Evolutionary conservation across 139 green algal genomes (phyloP).

Genomic region (Chlorella sp.): DNA sequence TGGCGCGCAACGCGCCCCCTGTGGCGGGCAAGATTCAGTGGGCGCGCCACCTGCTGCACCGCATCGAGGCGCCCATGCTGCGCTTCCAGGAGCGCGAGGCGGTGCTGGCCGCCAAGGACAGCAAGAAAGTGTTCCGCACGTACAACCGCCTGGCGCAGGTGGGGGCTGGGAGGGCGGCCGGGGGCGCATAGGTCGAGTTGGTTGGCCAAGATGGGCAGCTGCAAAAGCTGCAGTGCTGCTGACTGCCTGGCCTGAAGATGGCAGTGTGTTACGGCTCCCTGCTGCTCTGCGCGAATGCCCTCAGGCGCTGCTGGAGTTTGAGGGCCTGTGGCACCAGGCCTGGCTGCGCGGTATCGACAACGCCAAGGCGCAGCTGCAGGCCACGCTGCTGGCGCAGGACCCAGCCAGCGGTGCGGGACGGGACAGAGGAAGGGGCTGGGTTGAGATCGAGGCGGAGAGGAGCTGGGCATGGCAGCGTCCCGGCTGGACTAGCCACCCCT

Average conservation of each 20-base stretch:
- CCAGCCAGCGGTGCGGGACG: slow-evolving; percentile 63
- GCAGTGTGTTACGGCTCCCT: slow-evolving; percentile 37
- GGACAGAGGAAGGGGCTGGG: background rate
- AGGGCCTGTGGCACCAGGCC: slow-evolving; percentile 85
- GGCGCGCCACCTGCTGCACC: slow-evolving; percentile 87
- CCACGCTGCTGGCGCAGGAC: slow-evolving; percentile 86
- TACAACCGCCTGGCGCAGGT: slow-evolving; percentile 87
- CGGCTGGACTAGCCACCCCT: too few relatives aligned
- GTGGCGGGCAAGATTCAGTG: slow-evolving; percentile 92
- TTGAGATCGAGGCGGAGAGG: background rate
- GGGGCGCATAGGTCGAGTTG: too few relatives aligned
- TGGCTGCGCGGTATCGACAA: slow-evolving; percentile 68
- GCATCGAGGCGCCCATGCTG: slow-evolving; percentile 94
- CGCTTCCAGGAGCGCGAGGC: slow-evolving; percentile 79
- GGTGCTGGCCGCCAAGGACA: slow-evolving; percentile 90
- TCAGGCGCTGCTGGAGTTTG: slow-evolving; percentile 92
- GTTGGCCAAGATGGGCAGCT: background rate
- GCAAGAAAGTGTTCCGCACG: slow-evolving; percentile 84
- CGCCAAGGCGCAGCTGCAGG: slow-evolving; percentile 78
- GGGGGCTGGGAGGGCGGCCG: background rate
- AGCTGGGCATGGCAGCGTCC: too few relatives aligned
- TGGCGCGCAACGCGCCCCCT: slow-evolving; percentile 85
- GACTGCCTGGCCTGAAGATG: slow-evolving; percentile 34
- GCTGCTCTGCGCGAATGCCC: background rate
- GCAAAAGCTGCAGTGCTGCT: background rate